phyloP scores from a whole-genome alignment of 164 flowering plant genomes.

The Paratinospora sagittata region DNA sequence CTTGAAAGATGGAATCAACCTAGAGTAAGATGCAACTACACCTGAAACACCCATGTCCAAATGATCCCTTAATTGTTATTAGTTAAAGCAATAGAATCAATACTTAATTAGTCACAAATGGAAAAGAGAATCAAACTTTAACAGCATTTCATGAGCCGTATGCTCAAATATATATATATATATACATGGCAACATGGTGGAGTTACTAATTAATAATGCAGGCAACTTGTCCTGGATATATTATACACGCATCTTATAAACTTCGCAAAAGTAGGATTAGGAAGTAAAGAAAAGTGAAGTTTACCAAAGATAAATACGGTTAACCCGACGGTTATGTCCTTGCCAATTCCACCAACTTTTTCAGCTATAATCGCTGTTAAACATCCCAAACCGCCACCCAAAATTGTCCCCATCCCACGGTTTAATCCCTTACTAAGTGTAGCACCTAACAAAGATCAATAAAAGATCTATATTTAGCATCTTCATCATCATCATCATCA shows the following conservation, averaged over 20 bases:
- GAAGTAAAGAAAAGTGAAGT: not conserved
- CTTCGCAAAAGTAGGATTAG: not conserved
- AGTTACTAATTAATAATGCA: not conserved
- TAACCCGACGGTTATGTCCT: slow-evolving; percentile 29
- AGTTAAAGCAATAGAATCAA: no score
- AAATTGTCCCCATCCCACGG: slow-evolving; percentile 63
- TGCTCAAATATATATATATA: no score
- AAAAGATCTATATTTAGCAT: no score
- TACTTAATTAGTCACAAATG: no score
- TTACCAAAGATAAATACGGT: slow-evolving; percentile 61
- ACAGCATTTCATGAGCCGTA: no score
- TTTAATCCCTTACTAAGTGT: slow-evolving; percentile 69
- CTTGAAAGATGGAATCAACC: slow-evolving; percentile 57
- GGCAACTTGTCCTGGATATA: not conserved
- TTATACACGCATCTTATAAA: not conserved
- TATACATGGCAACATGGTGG: no score
- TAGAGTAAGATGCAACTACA: slow-evolving; percentile 42
- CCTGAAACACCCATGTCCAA: slow-evolving; percentile 41
- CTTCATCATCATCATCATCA: no score
- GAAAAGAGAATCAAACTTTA: no score
- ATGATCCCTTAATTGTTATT: not conserved
- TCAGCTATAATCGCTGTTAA: slow-evolving; percentile 47
- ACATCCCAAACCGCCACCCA: slow-evolving; percentile 70
- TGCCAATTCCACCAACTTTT: slow-evolving; percentile 37
- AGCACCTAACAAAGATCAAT: slow-evolving; percentile 43